phyloP scores from a whole-genome alignment of 495 filamentous ascomycete genomes.

The Aspergillus mulundensis region DNA sequence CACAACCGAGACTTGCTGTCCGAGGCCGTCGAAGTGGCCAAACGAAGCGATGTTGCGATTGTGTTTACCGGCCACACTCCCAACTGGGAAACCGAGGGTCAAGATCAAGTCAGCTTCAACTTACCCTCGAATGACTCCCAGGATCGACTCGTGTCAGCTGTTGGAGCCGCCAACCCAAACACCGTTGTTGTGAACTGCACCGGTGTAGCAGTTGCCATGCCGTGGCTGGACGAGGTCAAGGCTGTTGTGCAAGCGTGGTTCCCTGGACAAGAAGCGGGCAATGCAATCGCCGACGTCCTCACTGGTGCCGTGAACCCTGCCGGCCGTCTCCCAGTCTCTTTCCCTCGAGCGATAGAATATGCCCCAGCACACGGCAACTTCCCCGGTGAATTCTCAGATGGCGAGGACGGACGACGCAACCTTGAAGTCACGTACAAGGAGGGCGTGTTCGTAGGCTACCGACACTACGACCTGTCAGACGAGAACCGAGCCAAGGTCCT shows the following conservation, averaged over 20 bases:
- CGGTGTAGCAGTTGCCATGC: slow-evolving; percentile 66
- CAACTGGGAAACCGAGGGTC: slow-evolving; percentile 41
- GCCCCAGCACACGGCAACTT: slow-evolving; percentile 59
- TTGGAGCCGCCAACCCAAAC: slow-evolving; percentile 68
- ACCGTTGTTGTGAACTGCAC: slow-evolving; percentile 82
- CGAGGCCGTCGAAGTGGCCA: slow-evolving; percentile 13
- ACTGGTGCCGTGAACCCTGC: slow-evolving; percentile 74
- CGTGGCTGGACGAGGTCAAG: slow-evolving; percentile 67
- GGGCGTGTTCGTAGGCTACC: slow-evolving; percentile 81
- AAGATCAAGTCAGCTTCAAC: slow-evolving; percentile 67
- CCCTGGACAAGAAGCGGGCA: slow-evolving; percentile 78
- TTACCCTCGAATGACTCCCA: slow-evolving; percentile 57
- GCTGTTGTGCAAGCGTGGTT: slow-evolving; percentile 81
- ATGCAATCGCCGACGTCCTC: slow-evolving; percentile 72
- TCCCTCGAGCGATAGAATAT: slow-evolving; percentile 68
- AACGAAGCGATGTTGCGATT: slow-evolving; percentile 8
- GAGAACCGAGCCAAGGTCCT: slow-evolving; percentile 51
- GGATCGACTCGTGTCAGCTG: slow-evolving; percentile 64
- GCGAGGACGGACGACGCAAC: slow-evolving; percentile 34
- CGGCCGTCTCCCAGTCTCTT: slow-evolving; percentile 73
- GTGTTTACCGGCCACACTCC: slow-evolving; percentile 16
- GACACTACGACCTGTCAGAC: slow-evolving; percentile 64
- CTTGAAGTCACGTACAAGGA: slow-evolving; percentile 69
- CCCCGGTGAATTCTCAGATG: slow-evolving; percentile 55
- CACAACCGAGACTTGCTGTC: slow-evolving; percentile 11